Evolutionary conservation across 1,284 basidiomycete species (phyloP), one percentile per base, ranked within the genome.

Genomic region (Pyrrhoderma lamaoense): DNA sequence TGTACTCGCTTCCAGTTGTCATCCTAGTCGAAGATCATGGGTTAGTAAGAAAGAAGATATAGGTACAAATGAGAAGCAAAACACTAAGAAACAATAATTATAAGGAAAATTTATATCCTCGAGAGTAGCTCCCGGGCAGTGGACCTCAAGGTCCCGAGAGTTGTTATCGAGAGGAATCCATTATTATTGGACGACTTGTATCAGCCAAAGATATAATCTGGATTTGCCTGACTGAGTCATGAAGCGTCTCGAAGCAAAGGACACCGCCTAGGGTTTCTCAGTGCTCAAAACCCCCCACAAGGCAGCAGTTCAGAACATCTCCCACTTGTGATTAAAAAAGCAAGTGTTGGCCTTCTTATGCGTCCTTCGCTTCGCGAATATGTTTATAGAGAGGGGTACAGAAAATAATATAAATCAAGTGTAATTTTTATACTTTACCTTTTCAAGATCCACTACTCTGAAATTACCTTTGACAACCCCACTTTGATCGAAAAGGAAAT

Each of bases 331-430:
- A 34, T 31, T 11, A 16, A 31, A 16, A 21, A 61, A 59, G 55
- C 77, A 87, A 85, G 79, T 75, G 89, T 73, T 76, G 82, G 80
- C 87, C 85, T 95, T 94, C 92, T 95, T 92, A 60, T 67, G 71
- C 79, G 81, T 80, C 91, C 86, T 61, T 57, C n/a, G n/a, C n/a
- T n/a, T n/a, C n/a, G n/a, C n/a, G n/a, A n/a, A n/a, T n/a, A n/a
- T 25, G 5, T 31, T 31, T 48, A 44, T 14, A 40, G 5, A 31
- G 11, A 31, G 11, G 27, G 11, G 11, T 5, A 5, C 5, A 31
- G 27, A 11, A 31, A 31, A 42, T 47, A 49, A 54, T 58, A 44
- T 37, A 51, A 49, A 55, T 46, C 51, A 53, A 45, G 50, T 38
- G 46, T 42, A 40, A 23, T 50, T 38, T 45, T 45, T 47, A 58